A percentile compares a stretch with the other conserved stretches of the same genome.
phyloP scores from a whole-genome alignment of 139 green algal species.

The Raphidocelis subcapitata region DNA sequence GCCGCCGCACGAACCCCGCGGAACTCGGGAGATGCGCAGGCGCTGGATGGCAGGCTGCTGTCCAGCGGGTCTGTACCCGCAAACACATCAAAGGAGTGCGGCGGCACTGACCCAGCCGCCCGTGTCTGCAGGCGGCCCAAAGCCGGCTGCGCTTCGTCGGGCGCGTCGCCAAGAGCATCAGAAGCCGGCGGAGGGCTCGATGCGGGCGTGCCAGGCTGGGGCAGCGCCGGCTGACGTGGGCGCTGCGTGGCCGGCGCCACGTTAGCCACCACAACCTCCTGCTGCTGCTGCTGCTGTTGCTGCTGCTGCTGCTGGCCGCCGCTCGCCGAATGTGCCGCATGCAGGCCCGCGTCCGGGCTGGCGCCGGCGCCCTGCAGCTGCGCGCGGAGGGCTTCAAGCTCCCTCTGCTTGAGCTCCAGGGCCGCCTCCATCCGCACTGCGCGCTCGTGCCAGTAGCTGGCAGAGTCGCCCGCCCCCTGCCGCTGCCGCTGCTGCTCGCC shows the following conservation, averaged over 20 bases:
- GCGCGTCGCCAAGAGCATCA: too few relatives aligned
- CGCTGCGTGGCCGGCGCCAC: not conserved
- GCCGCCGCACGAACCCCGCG: too few relatives aligned
- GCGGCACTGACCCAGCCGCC: too few relatives aligned
- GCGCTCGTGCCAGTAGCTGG: constrained; percentile 27
- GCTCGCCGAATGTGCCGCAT: not conserved
- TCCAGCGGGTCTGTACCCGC: not conserved
- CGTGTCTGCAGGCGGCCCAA: too few relatives aligned
- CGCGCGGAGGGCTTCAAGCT: constrained; percentile 19
- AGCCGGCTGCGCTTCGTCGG: too few relatives aligned
- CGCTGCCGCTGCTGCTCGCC: not conserved
- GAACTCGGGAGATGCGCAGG: too few relatives aligned
- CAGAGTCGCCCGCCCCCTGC: not conserved
- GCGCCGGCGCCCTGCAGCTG: not conserved
- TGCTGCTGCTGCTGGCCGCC: not conserved
- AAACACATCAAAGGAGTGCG: too few relatives aligned
- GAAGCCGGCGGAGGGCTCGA: too few relatives aligned
- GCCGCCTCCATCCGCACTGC: constrained; percentile 23
- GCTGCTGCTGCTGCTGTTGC: not conserved
- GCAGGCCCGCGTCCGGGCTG: not conserved
- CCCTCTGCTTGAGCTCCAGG: constrained; percentile 8
- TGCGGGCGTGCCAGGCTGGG: too few relatives aligned
- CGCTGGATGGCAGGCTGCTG: too few relatives aligned
- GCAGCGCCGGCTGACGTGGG: too few relatives aligned
- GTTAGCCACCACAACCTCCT: not conserved